Percentiles rank a stretch among this genome's conserved stretches.
phyloP scores from a whole-genome alignment of 306 rosid species.

The Cucumis cinereus region DNA sequence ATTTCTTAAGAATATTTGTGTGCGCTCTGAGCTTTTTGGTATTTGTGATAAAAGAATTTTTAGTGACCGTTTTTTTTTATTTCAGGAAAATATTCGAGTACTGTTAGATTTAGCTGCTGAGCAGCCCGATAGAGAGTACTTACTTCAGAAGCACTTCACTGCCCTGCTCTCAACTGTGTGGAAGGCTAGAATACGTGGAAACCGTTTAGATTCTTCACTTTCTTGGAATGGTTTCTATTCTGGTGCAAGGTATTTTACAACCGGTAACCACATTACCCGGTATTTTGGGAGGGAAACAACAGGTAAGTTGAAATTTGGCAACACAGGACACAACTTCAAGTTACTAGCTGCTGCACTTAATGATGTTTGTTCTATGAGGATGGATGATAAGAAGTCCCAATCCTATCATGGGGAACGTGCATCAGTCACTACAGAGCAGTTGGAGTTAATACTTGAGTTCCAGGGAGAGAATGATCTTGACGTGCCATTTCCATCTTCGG shows the following conservation, averaged over 20 bases:
- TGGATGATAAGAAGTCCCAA: slow-evolving; percentile 31
- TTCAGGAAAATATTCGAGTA: slow-evolving; percentile 73
- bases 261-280: slow-evolving; percentile 38
- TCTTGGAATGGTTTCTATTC: slow-evolving; percentile 43
- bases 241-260: slow-evolving; percentile 32
- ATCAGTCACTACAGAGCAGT: slow-evolving; percentile 24
- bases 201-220: slow-evolving; percentile 24
- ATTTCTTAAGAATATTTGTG: neutral
- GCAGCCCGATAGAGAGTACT: slow-evolving; percentile 62
- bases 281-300: slow-evolving; percentile 33
- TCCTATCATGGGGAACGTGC: slow-evolving; percentile 24
- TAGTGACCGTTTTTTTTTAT: slow-evolving; percentile 3
- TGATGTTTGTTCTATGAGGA: slow-evolving; percentile 24
- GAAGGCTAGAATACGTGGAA: slow-evolving; percentile 44
- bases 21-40: neutral
- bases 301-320: slow-evolving; percentile 37
- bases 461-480: slow-evolving; percentile 27
- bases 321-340: slow-evolving; percentile 40
- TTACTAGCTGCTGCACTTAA: slow-evolving; percentile 61
- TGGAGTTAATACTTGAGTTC: slow-evolving; percentile 59
- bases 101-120: slow-evolving; percentile 74
- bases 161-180: slow-evolving; percentile 67
- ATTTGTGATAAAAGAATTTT: neutral
- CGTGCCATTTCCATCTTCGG: slow-evolving; percentile 43
- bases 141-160: slow-evolving; percentile 82